Conservation (phyloP, 2,329 filamentous ascomycete genomes). For the Aureobasidium sp. region DNA sequence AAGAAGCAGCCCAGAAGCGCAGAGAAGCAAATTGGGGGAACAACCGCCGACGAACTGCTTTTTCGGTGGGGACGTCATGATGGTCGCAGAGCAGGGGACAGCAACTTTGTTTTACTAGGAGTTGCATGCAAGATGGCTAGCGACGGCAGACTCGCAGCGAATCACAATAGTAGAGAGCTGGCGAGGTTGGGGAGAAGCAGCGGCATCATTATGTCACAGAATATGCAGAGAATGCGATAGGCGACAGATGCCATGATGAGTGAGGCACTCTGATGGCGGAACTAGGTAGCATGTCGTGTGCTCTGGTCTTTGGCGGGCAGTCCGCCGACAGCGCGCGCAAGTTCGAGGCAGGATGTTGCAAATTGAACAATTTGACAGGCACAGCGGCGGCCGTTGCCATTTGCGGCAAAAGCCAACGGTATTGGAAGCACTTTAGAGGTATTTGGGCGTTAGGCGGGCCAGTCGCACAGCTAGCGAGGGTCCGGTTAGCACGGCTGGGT, state of each 20-base stretch:
- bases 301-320: neutral
- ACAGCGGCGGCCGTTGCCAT: neutral
- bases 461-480: slow-evolving; percentile 14
- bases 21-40: slow-evolving; percentile 9
- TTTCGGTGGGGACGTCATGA: slow-evolving; percentile 14
- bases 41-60: slow-evolving; percentile 14
- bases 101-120: slow-evolving; percentile 13
- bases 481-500: slow-evolving; percentile 16
- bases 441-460: slow-evolving; percentile 1
- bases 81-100: slow-evolving; percentile 10
- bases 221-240: slow-evolving; percentile 6
- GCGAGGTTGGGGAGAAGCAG: neutral
- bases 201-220: slow-evolving; percentile 14
- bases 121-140: slow-evolving; percentile 8
- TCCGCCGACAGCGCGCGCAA: neutral
- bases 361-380: slow-evolving; percentile 15
- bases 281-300: slow-evolving; percentile 8
- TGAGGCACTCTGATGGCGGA: neutral
- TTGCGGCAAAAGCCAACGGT: neutral
- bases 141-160: neutral
- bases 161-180: neutral
- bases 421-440: neutral
- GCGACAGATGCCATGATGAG: neutral
- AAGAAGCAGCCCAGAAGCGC: neutral
- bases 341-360: slow-evolving; percentile 5